Evolutionary conservation across 345 rosid species (phyloP).

Genomic region (Camelina neglecta): DNA sequence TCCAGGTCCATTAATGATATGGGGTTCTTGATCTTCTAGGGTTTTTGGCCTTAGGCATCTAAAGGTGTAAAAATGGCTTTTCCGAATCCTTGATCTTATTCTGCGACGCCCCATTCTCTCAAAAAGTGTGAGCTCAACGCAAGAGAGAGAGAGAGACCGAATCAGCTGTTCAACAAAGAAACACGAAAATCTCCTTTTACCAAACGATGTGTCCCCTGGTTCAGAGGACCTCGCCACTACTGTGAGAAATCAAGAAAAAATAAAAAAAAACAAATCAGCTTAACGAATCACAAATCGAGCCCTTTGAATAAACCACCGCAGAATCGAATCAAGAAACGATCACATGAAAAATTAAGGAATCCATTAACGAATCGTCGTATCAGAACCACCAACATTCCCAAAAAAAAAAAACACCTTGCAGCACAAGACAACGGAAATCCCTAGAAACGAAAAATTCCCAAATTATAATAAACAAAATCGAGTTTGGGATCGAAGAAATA

Average conservation of each 20-base stretch:
- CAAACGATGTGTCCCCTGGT: neutral
- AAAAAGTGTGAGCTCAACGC: slow-evolving; percentile 16
- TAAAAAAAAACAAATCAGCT: neutral
- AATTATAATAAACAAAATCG: neutral
- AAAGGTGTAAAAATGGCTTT: slow-evolving; percentile 83
- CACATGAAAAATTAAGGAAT: neutral
- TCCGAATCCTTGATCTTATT: slow-evolving; percentile 67
- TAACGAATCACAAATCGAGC: neutral
- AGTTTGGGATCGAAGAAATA: neutral
- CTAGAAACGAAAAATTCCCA: slow-evolving; percentile 9
- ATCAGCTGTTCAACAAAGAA: slow-evolving; percentile 6
- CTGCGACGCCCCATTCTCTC: slow-evolving; percentile 68
- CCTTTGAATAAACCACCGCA: neutral
- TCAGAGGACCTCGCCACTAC: slow-evolving; percentile 36
- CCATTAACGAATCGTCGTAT: neutral
- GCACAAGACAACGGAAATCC: slow-evolving; percentile 32
- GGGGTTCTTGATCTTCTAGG: slow-evolving; percentile 39
- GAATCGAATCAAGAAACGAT: neutral
- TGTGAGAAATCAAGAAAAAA: slow-evolving; percentile 26
- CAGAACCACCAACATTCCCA: neutral
- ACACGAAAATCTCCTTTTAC: slow-evolving; percentile 5
- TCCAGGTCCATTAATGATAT: slow-evolving; percentile 41
- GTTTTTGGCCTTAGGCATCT: slow-evolving; percentile 42
- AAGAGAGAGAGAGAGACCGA: neutral
- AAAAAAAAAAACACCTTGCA: slow-evolving; percentile 33